Evolutionary conservation across 2,329 filamentous ascomycete species (phyloP), one percentile per base, ranked within the genome.

Genomic region (Rutstroemia sp.): DNA sequence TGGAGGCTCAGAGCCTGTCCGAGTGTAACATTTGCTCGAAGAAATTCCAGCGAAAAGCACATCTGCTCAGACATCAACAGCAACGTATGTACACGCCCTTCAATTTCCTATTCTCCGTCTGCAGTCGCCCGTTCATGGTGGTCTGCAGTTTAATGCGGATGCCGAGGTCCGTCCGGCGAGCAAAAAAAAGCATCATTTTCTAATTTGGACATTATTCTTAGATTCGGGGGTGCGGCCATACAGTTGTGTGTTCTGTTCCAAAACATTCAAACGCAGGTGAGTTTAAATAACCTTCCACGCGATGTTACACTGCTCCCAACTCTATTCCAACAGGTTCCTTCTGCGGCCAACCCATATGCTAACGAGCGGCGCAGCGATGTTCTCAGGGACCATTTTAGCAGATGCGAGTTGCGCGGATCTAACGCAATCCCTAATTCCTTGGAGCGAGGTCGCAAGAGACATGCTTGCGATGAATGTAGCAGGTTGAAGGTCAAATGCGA

Each of bases 401-500:
- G 67, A 38, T 70, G 67, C 57, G 67, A 68, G 37, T 61, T 61
- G 7, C 58, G 67, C 4, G 67, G 67, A 18, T 57, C 54, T 16
- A 63, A 62, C 16, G 62, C 66, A 9, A 70, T 70, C 23, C 67
- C 67, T 5, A 65, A 61, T 52, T 67, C 66, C 1, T 53, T 69
- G 2, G 67, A 70, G 46, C 55, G 67, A 54, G 67, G 67, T n/a
- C 63, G 67, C 16, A 70, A 70, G 58, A 61, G 67, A 25, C 67
- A 68, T 58, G 67, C 67, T 12, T 70, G 67, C 58, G 65, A 70
- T 47, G 66, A 69, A 49, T 70, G 67, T 55, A 67, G 66, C 21
- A 57, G 67, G 48, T 54, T 70, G 30, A 70, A 70, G 55, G 63
- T 70, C 55, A 70, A 70, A 58, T 70, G 67, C 57, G 67, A 70